Percentiles rank a stretch among this genome's conserved stretches.
These are phyloP conservation scores for grape (Vitis vinifera) DNA, from an alignment of 164 flowering plant species.

Conservation along the genomic window DNA sequence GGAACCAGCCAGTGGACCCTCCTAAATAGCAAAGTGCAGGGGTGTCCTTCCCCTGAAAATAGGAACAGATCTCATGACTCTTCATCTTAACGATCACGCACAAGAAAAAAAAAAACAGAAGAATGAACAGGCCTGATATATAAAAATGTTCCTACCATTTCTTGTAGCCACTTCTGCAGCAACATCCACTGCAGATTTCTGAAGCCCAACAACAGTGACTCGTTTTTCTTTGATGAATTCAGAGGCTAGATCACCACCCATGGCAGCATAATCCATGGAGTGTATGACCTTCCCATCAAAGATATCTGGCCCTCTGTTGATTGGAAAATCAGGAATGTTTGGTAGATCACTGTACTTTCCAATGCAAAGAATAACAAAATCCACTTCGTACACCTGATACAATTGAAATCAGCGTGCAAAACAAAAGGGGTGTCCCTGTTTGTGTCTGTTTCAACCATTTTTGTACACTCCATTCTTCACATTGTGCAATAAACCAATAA, in stretches of 20 bases:
- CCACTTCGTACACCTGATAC: slow-evolving; percentile 28
- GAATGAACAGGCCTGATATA: too few species aligned
- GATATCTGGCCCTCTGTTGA: slow-evolving; percentile 42
- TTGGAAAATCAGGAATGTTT: slow-evolving; percentile 48
- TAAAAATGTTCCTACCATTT: slow-evolving; percentile 33
- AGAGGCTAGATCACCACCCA: slow-evolving; percentile 39
- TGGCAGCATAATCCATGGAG: slow-evolving; percentile 61
- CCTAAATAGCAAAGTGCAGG: slow-evolving; percentile 39
- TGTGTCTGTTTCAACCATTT: too few species aligned
- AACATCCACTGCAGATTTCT: slow-evolving; percentile 58
- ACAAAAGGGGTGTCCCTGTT: too few species aligned
- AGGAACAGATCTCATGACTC: background rate
- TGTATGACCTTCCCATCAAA: slow-evolving; percentile 55
- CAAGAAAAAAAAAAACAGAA: too few species aligned
- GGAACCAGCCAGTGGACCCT: slow-evolving; percentile 38
- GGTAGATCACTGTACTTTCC: slow-evolving; percentile 57
- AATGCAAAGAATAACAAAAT: slow-evolving; percentile 35
- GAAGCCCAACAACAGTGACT: slow-evolving; percentile 47
- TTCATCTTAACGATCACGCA: background rate
- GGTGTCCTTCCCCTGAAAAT: slow-evolving; percentile 26
- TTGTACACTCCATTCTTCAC: too few species aligned
- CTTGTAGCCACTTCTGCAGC: slow-evolving; percentile 38
- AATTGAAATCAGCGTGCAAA: background rate
- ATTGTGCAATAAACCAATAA: too few species aligned
- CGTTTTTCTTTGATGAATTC: slow-evolving; percentile 34